Percentiles rank a stretch among this genome's conserved stretches.
phyloP scores from a whole-genome alignment of 331 rosid genomes.

The Erythrophleum ivorense region DNA sequence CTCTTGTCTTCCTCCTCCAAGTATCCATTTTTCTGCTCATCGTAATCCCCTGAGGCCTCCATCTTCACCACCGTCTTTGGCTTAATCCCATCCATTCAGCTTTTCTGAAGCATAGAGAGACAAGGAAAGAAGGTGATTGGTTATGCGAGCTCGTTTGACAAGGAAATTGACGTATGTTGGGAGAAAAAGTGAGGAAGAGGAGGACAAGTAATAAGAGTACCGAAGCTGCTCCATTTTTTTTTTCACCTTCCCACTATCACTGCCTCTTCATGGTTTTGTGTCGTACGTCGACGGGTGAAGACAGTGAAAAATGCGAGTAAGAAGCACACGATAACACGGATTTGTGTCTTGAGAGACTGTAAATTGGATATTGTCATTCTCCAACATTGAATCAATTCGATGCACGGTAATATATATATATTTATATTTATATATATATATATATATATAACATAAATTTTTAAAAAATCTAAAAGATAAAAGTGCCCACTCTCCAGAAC shows the following conservation, averaged over 20 bases:
- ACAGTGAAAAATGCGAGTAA: not conserved
- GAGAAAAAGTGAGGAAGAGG: slow-evolving; percentile 11
- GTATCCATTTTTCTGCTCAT: slow-evolving; percentile 21
- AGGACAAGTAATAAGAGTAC: slow-evolving; percentile 5
- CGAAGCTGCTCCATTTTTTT: slow-evolving; percentile 44
- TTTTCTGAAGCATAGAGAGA: not conserved
- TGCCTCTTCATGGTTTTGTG: not conserved
- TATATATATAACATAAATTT: too few relatives aligned
- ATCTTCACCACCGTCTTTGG: slow-evolving; percentile 47
- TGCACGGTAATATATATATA: not conserved
- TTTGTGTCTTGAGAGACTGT: not conserved
- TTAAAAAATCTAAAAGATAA: too few relatives aligned
- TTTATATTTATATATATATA: too few relatives aligned
- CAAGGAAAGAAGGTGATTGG: not conserved
- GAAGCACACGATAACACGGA: not conserved
- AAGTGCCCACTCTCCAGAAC: too few relatives aligned
- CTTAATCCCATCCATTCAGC: slow-evolving; percentile 32
- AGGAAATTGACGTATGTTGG: slow-evolving; percentile 13
- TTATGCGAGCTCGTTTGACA: slow-evolving; percentile 21
- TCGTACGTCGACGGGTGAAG: slow-evolving; percentile 26
- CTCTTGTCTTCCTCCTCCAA: slow-evolving; percentile 42
- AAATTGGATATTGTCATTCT: not conserved
- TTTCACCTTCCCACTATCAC: not conserved
- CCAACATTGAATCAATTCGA: not conserved
- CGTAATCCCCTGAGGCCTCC: slow-evolving; percentile 35